Evolutionary conservation across 257 asterid species (phyloP), one percentile per base, ranked within the genome.

Genomic region (Datura wrightii): DNA sequence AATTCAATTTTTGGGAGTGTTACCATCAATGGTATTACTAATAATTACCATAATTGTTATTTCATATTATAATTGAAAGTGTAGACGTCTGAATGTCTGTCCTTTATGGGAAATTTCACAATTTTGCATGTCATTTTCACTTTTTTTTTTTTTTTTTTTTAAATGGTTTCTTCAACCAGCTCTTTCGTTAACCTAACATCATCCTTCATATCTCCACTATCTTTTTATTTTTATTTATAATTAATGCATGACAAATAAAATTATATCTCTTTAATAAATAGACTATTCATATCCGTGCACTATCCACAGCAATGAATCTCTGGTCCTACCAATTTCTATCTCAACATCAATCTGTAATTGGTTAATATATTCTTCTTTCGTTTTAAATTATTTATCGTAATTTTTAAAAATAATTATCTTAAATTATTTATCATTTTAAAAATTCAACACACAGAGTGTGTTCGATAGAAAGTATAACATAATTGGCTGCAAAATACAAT

Each of bases 61-160:
- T 5, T 66, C 48, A 66, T 36, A 5, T 66, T 66, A n/a, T n/a
- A n/a, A n/a, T n/a, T n/a, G n/a, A n/a, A n/a, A n/a, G n/a, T n/a
- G n/a, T n/a, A n/a, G n/a, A n/a, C n/a, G n/a, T n/a, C n/a, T n/a
- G n/a, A n/a, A n/a, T n/a, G n/a, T n/a, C n/a, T n/a, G n/a, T n/a
- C n/a, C n/a, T n/a, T n/a, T n/a, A n/a, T n/a, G n/a, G n/a, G n/a
- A n/a, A n/a, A 19, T 79, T 54, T 65, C 82, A 80, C 14, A 46
- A 84, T n/a, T n/a, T 85, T 87, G 87, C 78, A 24, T 1, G 84
- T 80, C 83, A 16, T 87, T 84, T 81, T 87, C 85, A 74, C 15
- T 52, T 1, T 10, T 36, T 56, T 8, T 86, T 19, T 56, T 58
- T 15, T 1, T 6, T 39, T 18, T 41, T 18, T 82, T 4, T 44